Base-by-base conservation (phyloP, 306 rosid genomes). In the Ceratonia siliqua region DNA sequence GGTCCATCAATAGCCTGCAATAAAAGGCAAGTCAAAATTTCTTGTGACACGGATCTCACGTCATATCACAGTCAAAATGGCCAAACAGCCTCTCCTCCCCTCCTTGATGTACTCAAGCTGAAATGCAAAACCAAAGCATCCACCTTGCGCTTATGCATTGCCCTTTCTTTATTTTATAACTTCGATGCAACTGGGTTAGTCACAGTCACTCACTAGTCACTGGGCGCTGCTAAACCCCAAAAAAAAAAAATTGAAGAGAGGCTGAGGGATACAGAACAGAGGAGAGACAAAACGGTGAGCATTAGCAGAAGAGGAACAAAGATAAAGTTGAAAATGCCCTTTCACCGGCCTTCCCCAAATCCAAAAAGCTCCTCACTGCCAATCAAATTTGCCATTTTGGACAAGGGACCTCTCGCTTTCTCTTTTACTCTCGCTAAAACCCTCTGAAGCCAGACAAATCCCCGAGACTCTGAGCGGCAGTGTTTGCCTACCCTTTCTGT, bases 321-420 rank as follows among this genome's bases (percentile, higher is more conserved):
- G 80, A 73, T 86, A 93, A 70, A 85, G 85, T 84, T 87, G 93
- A 90, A 89, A 90, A 83, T 76, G 91, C 87, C 88, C 66, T 84
- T 87, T 90, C 85, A 89, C 89, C 87, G 83, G 83, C 85, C 88
- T 68, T 68, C 74, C 85, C 84, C 72, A 80, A 86, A 78, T 86
- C 88, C 87, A 80, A 77, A 77, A 82, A 15, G 69, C 88, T 77
- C 43, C 61, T 77, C 59, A 15, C 82, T 53, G 76, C 90, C 92
- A 85, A 80, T 83, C 76, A 72, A 43, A 59, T 24, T 74, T 66
- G 13, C 82, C 80, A 67, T 80, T 75, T 67, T 75, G 62, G 55
- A 54, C 71, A 55, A 46, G 57, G 21, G 20, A 6, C 43, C 75
- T 28, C 68, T 46, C 65, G 35, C 70, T 53, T 50, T 50, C 56